phyloP scores from a whole-genome alignment of 345 rosid genomes.

The Isatis tinctoria region DNA sequence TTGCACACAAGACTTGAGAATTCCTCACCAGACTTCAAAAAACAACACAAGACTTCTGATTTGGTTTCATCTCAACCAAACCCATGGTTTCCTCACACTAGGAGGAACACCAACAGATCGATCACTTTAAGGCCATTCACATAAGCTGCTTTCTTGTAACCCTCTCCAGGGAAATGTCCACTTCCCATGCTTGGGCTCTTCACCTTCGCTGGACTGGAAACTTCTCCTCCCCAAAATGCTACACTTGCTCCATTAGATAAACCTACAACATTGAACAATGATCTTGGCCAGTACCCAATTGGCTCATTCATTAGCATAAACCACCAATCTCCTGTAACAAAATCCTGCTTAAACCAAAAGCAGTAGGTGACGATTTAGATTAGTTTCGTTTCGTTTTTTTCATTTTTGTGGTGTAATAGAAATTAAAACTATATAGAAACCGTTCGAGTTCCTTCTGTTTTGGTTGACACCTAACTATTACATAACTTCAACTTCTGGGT shows the following conservation, averaged over 20 bases:
- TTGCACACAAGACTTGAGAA: too few species aligned
- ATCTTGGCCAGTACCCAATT: constrained; percentile 26
- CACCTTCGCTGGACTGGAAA: background rate
- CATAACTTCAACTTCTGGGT: background rate
- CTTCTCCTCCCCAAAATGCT: constrained; percentile 14
- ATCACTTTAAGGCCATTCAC: constrained; percentile 3
- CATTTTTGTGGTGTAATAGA: background rate
- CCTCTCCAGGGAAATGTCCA: constrained; percentile 9
- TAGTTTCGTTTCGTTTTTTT: background rate
- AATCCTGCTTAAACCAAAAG: constrained; percentile 1
- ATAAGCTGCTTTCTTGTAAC: constrained; percentile 1
- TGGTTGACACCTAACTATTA: background rate
- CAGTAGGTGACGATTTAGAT: too few species aligned
- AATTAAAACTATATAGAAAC: background rate
- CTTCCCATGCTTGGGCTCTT: constrained; percentile 12
- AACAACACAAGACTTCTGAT: too few species aligned
- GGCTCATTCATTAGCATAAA: background rate
- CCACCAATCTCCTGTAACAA: constrained; percentile 17
- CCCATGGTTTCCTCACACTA: too few species aligned
- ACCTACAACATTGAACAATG: background rate
- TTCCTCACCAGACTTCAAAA: too few species aligned
- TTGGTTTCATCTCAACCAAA: too few species aligned
- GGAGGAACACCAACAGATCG: too few species aligned
- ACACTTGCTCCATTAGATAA: background rate
- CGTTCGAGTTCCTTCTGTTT: background rate